A percentile compares a stretch with the other conserved stretches of the same genome.
Evolutionary conservation across 31 red algal genomes (phyloP).

Genomic region (Bonnemaisonia californica): DNA sequence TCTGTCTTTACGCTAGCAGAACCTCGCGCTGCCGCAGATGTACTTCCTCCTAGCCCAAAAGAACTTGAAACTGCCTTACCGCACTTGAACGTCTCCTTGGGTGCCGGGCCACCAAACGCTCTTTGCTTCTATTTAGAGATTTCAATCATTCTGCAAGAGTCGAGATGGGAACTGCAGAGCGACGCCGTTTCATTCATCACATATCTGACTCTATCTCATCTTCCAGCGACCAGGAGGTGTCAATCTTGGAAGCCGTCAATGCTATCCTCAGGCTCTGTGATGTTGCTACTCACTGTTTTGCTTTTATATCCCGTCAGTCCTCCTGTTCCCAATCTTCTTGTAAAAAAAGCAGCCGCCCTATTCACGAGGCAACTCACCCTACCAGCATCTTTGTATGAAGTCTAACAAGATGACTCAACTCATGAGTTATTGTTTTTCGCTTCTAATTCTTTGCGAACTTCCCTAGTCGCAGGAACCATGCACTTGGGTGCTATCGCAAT

Average conservation of each 20-base stretch:
- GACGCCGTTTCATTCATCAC: slow-evolving; percentile 51
- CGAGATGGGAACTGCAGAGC: slow-evolving; percentile 40
- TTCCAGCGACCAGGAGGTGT: slow-evolving; percentile 28
- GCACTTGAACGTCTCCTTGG: slow-evolving; percentile 57
- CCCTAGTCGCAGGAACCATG: slow-evolving; percentile 70
- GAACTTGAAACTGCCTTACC: slow-evolving; percentile 60
- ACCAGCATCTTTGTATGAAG: slow-evolving; percentile 53
- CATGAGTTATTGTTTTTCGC: slow-evolving; percentile 71
- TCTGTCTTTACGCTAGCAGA: slow-evolving; percentile 79
- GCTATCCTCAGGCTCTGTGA: slow-evolving; percentile 69
- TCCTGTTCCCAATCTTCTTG: slow-evolving; percentile 28
- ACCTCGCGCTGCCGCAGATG: slow-evolving; percentile 69
- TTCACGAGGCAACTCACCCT: slow-evolving; percentile 68
- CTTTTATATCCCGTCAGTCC: slow-evolving; percentile 67
- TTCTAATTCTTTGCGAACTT: slow-evolving; percentile 74
- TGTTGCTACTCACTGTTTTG: slow-evolving; percentile 73
- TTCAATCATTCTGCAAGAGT: slow-evolving; percentile 45
- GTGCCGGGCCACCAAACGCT: slow-evolving; percentile 31
- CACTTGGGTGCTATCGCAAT: slow-evolving; percentile 67
- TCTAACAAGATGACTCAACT: slow-evolving; percentile 45
- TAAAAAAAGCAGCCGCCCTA: slow-evolving; percentile 54
- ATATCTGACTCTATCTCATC: slow-evolving; percentile 13
- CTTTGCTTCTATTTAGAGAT: slow-evolving; percentile 39
- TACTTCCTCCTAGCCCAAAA: slow-evolving; percentile 55
- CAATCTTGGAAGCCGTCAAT: slow-evolving; percentile 74